Conservation (phyloP, 768 basidiomycete genomes). For the Serendipita sp. region DNA sequence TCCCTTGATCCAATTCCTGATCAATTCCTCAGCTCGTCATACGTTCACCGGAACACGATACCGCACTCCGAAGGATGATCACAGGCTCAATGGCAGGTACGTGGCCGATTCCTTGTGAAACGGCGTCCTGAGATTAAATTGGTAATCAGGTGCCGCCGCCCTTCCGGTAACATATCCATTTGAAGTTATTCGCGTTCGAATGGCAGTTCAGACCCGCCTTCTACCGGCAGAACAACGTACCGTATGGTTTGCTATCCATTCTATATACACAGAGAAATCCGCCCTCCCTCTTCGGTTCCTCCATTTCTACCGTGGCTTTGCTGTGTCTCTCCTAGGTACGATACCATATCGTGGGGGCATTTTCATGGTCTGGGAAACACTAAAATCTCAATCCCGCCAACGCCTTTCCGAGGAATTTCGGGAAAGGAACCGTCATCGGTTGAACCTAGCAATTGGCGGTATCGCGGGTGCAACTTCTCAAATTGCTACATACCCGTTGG, state of each 20-base stretch:
- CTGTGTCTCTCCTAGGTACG: conserved; percentile 80
- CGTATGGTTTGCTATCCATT: conserved; percentile 27
- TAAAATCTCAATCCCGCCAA: conserved; percentile 35
- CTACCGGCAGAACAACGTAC: conserved; percentile 32
- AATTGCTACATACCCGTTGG: conserved; percentile 87
- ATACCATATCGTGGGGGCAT: conserved; percentile 91
- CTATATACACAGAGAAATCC: conserved; percentile 54
- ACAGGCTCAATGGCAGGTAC: conserved; percentile 80
- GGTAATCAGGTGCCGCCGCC: conserved; percentile 1
- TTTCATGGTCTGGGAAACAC: conserved; percentile 77
- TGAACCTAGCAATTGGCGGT: conserved; percentile 72
- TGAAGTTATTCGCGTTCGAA: conserved; percentile 85
- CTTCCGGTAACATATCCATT: conserved; percentile 79
- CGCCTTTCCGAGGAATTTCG: conserved; percentile 22
- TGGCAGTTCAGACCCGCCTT: conserved; percentile 72
- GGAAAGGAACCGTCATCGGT: conserved; percentile 7
- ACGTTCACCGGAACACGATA: conserved; percentile 65
- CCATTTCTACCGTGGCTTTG: conserved; percentile 96
- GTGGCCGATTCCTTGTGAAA: conserved; percentile 13
- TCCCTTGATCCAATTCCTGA: neutral
- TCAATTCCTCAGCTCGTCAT: conserved; percentile 51
- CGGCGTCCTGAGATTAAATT: neutral
- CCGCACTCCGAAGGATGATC: conserved; percentile 59
- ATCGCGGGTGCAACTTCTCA: conserved; percentile 73
- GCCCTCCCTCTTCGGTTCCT: conserved; percentile 47